These are phyloP conservation scores for Cytospora piceicola DNA, from an alignment of 2,329 filamentous ascomycete species.

Conservation along the genomic window DNA sequence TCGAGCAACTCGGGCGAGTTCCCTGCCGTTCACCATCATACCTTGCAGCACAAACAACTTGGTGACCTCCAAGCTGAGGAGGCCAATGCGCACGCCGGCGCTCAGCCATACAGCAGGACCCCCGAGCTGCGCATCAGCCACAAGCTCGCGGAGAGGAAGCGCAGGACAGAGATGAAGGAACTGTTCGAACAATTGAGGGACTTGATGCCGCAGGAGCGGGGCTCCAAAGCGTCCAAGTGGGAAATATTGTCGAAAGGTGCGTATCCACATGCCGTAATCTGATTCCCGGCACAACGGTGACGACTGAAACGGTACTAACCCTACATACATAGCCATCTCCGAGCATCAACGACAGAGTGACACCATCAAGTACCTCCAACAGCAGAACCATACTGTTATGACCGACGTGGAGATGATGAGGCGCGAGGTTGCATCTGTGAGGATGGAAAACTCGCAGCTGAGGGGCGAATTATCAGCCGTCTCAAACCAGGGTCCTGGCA, in stretches of 20 bases:
- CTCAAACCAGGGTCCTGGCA: slow-evolving; percentile 33
- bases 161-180: slow-evolving; percentile 86
- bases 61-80: slow-evolving; percentile 68
- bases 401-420: slow-evolving; percentile 54
- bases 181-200: slow-evolving; percentile 80
- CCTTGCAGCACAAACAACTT: slow-evolving; percentile 74
- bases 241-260: slow-evolving; percentile 84
- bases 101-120: slow-evolving; percentile 80
- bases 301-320: not conserved
- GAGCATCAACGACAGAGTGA: slow-evolving; percentile 62
- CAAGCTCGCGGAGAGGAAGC: slow-evolving; percentile 82
- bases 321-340: slow-evolving; percentile 54
- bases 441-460: slow-evolving; percentile 54
- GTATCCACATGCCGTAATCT: slow-evolving; percentile 34
- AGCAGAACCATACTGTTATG: slow-evolving; percentile 47
- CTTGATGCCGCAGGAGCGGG: slow-evolving; percentile 77
- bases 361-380: slow-evolving; percentile 50
- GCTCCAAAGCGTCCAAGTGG: slow-evolving; percentile 87
- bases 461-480: slow-evolving; percentile 42
- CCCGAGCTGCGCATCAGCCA: slow-evolving; percentile 82
- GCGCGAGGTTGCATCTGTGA: slow-evolving; percentile 52
- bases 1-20: slow-evolving; percentile 59
- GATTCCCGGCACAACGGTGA: not conserved
- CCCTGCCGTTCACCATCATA: slow-evolving; percentile 71
- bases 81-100: slow-evolving; percentile 53